These are phyloP conservation scores for Leishmania arabica DNA, from an alignment of 208 protist genomes.

Conservation along the genomic window DNA sequence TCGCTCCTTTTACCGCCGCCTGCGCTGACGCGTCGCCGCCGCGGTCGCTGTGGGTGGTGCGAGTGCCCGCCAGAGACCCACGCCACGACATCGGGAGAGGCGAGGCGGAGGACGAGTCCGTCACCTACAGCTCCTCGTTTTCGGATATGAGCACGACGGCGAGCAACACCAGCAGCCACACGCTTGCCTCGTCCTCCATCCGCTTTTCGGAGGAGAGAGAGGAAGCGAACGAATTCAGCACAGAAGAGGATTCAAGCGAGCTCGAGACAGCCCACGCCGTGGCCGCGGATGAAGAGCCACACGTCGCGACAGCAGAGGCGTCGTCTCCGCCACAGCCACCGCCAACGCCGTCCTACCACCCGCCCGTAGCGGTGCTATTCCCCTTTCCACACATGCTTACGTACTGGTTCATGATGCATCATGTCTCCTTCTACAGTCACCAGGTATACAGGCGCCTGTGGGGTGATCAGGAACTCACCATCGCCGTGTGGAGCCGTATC, in stretches of 20 bases:
- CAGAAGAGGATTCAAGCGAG: neutral
- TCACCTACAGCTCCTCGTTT: constrained; percentile 31
- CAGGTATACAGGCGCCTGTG: constrained; percentile 48
- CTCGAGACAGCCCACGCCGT: neutral
- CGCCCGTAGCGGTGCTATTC: constrained; percentile 36
- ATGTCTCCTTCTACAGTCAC: constrained; percentile 49
- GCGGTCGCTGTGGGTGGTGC: constrained; percentile 10
- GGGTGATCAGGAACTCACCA: constrained; percentile 56
- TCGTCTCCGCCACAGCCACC: neutral
- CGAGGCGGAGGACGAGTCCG: constrained; percentile 13
- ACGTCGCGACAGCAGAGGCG: neutral
- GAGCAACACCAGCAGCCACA: constrained; percentile 3
- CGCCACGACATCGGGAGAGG: neutral
- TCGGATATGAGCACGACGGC: constrained; percentile 22
- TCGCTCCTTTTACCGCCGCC: neutral
- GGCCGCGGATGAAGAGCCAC: neutral
- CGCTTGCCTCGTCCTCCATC: constrained; percentile 17
- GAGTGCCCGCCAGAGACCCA: neutral
- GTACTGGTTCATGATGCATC: constrained; percentile 69
- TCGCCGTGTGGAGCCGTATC: constrained; percentile 61
- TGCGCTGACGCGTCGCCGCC: neutral
- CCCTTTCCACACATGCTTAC: constrained; percentile 36
- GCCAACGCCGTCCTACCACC: neutral
- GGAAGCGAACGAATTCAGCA: neutral
- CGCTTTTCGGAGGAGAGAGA: constrained; percentile 15